These are phyloP conservation scores for Hypoxylon rubiginosum DNA, from an alignment of 2,329 filamentous ascomycete genomes.

Conservation along the genomic window DNA sequence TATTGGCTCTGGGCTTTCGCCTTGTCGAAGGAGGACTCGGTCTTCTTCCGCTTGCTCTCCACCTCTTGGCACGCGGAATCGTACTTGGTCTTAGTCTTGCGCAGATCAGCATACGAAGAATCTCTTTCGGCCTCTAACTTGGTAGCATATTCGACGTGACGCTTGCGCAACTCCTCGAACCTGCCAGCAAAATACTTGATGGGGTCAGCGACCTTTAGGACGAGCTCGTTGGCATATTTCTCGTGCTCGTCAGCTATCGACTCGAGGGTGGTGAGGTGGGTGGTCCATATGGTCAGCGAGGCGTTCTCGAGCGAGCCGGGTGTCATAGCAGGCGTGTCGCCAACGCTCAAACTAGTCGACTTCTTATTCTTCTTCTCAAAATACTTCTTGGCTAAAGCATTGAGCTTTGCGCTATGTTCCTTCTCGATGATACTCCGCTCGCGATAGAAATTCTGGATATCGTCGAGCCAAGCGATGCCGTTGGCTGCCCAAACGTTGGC, in stretches of 20 bases:
- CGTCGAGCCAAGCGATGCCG: constrained; percentile 94
- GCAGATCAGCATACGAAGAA: constrained; percentile 82
- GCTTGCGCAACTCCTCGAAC: constrained; percentile 93
- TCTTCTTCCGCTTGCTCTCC: constrained; percentile 93
- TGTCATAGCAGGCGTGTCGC: constrained; percentile 91
- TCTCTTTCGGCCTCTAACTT: constrained; percentile 94
- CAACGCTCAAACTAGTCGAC: constrained; percentile 87
- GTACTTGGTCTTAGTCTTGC: constrained; percentile 93
- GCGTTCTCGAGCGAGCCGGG: constrained; percentile 96
- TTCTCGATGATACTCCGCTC: constrained; percentile 95
- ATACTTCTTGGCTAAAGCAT: constrained; percentile 91
- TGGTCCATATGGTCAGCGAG: constrained; percentile 96
- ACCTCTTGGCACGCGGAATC: constrained; percentile 94
- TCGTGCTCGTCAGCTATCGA: constrained; percentile 90
- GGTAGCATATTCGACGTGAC: constrained; percentile 87
- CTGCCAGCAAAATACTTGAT: constrained; percentile 79
- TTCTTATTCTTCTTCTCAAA: constrained; percentile 97
- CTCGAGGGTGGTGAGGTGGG: constrained; percentile 91
- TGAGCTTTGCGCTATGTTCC: constrained; percentile 93
- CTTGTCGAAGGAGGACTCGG: constrained; percentile 94
- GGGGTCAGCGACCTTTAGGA: constrained; percentile 87
- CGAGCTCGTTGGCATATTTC: constrained; percentile 81
- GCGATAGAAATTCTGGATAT: constrained; percentile 97
- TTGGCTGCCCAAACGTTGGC: constrained; percentile 92
- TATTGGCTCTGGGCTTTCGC: constrained; percentile 91